Evolutionary conservation across 768 basidiomycete genomes (phyloP).

Genomic region (Phaeotremella skinneri): DNA sequence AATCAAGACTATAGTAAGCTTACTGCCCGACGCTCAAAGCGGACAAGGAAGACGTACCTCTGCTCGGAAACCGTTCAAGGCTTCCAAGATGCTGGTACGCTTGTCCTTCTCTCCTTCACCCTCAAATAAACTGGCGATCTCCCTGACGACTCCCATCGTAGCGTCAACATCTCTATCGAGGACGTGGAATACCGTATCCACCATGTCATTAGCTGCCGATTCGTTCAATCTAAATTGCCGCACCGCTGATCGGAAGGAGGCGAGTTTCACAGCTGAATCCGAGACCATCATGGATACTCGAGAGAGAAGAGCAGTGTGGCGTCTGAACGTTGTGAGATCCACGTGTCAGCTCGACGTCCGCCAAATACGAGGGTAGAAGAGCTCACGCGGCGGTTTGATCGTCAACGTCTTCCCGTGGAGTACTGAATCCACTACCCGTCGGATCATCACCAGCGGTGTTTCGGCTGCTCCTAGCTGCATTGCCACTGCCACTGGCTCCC

Average conservation of each 20-base stretch:
- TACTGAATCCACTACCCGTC: slow-evolving; percentile 33
- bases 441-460: slow-evolving; percentile 3
- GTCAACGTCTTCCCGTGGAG: slow-evolving; percentile 45
- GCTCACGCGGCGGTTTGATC: slow-evolving; percentile 48
- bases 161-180: slow-evolving; percentile 67
- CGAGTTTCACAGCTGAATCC: slow-evolving; percentile 51
- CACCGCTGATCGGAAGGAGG: slow-evolving; percentile 64
- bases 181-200: slow-evolving; percentile 82
- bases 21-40: neutral
- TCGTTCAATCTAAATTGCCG: slow-evolving; percentile 76
- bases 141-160: slow-evolving; percentile 57
- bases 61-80: slow-evolving; percentile 79
- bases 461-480: neutral
- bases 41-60: slow-evolving; percentile 60
- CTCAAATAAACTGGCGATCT: slow-evolving; percentile 63
- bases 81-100: slow-evolving; percentile 66
- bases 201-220: slow-evolving; percentile 74
- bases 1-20: slow-evolving; percentile 1
- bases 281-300: slow-evolving; percentile 57
- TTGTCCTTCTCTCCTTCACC: slow-evolving; percentile 72
- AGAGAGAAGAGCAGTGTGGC: slow-evolving; percentile 64
- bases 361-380: neutral
- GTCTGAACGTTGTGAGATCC: slow-evolving; percentile 59
- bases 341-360: neutral
- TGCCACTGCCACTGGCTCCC: neutral